A percentile compares a stretch with the other conserved stretches of the same genome.
phyloP scores from a whole-genome alignment of 1,284 basidiomycete species.

The Cutaneotrichosporon sp. region DNA sequence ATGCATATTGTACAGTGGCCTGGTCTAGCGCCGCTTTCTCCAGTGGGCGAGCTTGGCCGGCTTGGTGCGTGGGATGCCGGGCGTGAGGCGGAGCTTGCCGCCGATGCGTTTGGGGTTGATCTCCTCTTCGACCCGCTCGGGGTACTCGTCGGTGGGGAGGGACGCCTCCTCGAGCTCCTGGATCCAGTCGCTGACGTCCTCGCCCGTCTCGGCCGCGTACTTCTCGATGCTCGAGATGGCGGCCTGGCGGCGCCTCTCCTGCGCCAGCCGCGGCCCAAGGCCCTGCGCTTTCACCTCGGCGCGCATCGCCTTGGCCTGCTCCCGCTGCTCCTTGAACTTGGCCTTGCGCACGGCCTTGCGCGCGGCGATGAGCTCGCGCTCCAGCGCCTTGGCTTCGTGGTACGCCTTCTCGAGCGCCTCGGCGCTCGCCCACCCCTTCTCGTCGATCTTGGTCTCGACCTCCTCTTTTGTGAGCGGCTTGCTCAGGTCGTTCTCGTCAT shows the following conservation, averaged over 20 bases:
- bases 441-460: slow-evolving; percentile 7
- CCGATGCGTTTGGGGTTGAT: neutral
- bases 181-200: slow-evolving; percentile 36
- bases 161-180: slow-evolving; percentile 19
- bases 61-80: neutral
- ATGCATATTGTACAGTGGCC: neutral
- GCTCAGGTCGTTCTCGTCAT: neutral
- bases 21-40: neutral
- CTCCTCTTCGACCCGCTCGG: neutral
- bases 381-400: slow-evolving; percentile 20
- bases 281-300: slow-evolving; percentile 15
- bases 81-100: slow-evolving; percentile 12
- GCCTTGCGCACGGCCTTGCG: slow-evolving; percentile 20
- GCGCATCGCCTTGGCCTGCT: slow-evolving; percentile 18
- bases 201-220: slow-evolving; percentile 35
- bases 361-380: slow-evolving; percentile 23
- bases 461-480: slow-evolving; percentile 8
- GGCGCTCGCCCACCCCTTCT: slow-evolving; percentile 20
- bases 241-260: slow-evolving; percentile 24
- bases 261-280: slow-evolving; percentile 12
- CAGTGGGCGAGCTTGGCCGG: neutral
- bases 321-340: slow-evolving; percentile 17
- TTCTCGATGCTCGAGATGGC: slow-evolving; percentile 28
- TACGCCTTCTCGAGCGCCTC: slow-evolving; percentile 24
- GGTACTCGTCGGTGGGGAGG: neutral